A percentile compares a stretch with the other conserved stretches of the same genome.
Conservation (phyloP, 2,329 filamentous ascomycete genomes). For the Botrytis squamosa region DNA sequence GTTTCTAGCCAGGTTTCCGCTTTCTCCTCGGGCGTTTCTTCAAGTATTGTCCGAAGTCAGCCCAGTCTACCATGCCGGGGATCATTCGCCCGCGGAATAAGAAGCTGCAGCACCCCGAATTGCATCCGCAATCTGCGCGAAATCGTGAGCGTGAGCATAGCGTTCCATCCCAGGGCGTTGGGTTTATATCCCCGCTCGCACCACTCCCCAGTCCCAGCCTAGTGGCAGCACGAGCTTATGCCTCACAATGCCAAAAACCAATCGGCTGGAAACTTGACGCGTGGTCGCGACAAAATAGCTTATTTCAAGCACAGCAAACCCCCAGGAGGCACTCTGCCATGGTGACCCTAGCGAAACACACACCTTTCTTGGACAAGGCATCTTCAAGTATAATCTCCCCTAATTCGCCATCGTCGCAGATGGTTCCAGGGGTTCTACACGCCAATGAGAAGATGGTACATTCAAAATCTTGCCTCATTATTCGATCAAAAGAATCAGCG, state of each 20-base stretch:
- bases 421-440: background rate
- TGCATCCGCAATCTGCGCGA: background rate
- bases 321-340: slow-evolving; percentile 30
- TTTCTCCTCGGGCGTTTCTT: background rate
- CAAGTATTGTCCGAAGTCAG: background rate
- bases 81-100: background rate
- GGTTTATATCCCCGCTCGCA: slow-evolving; percentile 7
- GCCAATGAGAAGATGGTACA: background rate
- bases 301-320: slow-evolving; percentile 24
- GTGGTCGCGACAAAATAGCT: slow-evolving; percentile 26
- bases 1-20: background rate
- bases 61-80: background rate
- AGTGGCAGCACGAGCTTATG: slow-evolving; percentile 34
- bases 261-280: slow-evolving; percentile 22
- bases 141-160: background rate
- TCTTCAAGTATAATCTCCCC: background rate
- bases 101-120: background rate
- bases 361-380: background rate
- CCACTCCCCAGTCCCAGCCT: slow-evolving; percentile 33
- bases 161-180: background rate
- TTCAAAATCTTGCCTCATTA: background rate
- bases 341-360: background rate
- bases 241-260: slow-evolving; percentile 26
- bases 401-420: background rate
- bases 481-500: background rate